phyloP scores from a whole-genome alignment of 345 rosid genomes.

The Eucalyptus curtisii region DNA sequence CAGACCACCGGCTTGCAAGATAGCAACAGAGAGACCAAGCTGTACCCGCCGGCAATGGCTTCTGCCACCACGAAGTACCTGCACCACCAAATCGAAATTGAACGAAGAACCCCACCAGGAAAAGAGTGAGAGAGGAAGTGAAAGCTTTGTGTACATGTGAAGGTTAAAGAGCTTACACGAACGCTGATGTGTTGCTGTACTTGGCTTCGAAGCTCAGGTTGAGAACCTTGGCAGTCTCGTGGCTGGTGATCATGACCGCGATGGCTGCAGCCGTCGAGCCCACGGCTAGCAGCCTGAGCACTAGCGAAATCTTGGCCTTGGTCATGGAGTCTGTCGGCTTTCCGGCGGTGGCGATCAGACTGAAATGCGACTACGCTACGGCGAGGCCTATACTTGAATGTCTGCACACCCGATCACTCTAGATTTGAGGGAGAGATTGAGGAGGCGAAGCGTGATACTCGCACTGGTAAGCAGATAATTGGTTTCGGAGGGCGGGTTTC shows the following conservation, averaged over 20 bases:
- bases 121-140: background rate
- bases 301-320: background rate
- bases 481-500: background rate
- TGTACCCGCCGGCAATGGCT: slow-evolving; percentile 30
- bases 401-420: background rate
- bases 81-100: background rate
- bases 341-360: background rate
- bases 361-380: fast-evolving
- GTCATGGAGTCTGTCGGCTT: background rate
- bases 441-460: background rate
- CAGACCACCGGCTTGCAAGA: slow-evolving; percentile 4
- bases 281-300: slow-evolving; percentile 31
- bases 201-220: slow-evolving; percentile 46
- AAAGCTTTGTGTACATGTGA: background rate
- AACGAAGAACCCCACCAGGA: background rate
- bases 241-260: slow-evolving; percentile 31
- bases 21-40: slow-evolving; percentile 10
- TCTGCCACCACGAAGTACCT: slow-evolving; percentile 44
- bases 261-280: slow-evolving; percentile 24
- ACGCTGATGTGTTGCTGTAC: slow-evolving; percentile 30
- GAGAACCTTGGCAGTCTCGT: slow-evolving; percentile 26
- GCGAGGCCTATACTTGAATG: background rate
- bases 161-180: slow-evolving; percentile 15
- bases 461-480: background rate
- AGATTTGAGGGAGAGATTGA: background rate